These are phyloP conservation scores for Danielia oregonensis DNA, from an alignment of 805 yeast genomes.

Conservation along the genomic window DNA sequence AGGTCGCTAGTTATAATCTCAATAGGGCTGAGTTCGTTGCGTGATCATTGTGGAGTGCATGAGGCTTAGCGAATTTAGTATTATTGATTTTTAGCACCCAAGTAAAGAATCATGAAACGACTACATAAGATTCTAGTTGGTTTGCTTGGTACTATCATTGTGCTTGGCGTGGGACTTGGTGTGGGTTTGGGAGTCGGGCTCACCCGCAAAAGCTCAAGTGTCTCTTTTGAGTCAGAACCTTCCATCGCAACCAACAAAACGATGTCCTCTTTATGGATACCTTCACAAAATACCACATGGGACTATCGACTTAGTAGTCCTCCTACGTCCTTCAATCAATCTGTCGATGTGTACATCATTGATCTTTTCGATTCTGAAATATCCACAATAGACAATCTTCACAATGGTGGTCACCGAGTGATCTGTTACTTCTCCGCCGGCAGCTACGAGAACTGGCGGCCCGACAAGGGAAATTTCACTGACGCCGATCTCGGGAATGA, in stretches of 20 bases:
- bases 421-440: slow-evolving; percentile 31
- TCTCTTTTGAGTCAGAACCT: neutral
- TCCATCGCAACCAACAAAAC: neutral
- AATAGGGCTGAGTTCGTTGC: too few species aligned
- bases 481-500: slow-evolving; percentile 18
- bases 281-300: neutral
- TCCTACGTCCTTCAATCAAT: slow-evolving; percentile 5
- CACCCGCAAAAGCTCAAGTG: neutral
- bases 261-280: neutral
- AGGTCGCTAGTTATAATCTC: too few species aligned
- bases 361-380: slow-evolving; percentile 20
- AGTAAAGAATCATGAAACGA: too few species aligned
- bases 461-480: slow-evolving; percentile 17
- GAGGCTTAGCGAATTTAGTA: too few species aligned
- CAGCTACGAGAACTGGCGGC: slow-evolving; percentile 25
- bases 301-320: slow-evolving; percentile 15
- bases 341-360: slow-evolving; percentile 19
- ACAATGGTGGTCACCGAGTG: slow-evolving; percentile 16
- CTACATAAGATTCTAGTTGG: neutral
- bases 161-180: too few species aligned
- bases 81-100: too few species aligned
- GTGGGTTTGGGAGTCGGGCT: slow-evolving; percentile 1
- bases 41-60: too few species aligned
- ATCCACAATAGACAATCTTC: slow-evolving; percentile 13
- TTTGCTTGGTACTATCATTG: too few species aligned